These are phyloP conservation scores for Xerocomus amazonicus DNA, from an alignment of 1,284 basidiomycete species.

Conservation along the genomic window DNA sequence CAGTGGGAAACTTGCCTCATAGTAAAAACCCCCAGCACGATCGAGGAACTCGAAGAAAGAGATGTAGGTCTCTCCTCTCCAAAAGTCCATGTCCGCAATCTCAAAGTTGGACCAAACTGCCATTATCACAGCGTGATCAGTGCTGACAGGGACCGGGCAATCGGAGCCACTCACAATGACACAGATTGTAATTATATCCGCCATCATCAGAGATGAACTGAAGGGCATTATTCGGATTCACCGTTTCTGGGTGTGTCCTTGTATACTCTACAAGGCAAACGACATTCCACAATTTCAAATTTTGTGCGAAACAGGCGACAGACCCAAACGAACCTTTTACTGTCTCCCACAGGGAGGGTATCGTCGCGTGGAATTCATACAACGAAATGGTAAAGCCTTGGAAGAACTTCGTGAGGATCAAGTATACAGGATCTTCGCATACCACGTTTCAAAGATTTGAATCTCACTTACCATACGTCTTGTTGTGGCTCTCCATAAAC, in stretches of 20 bases:
- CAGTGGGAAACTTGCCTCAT: conserved; percentile 51
- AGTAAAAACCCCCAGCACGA: conserved; percentile 77
- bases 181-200: conserved; percentile 70
- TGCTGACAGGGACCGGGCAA: not conserved
- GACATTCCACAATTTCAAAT: not conserved
- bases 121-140: not conserved
- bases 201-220: conserved; percentile 70
- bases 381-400: conserved; percentile 76
- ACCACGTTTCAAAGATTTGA: not conserved
- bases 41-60: conserved; percentile 81
- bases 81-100: conserved; percentile 81
- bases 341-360: conserved; percentile 71
- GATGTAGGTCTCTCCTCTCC: conserved; percentile 73
- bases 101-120: conserved; percentile 84
- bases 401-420: not conserved
- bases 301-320: not conserved
- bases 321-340: conserved; percentile 52
- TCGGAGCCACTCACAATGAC: conserved; percentile 62
- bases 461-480: conserved; percentile 59
- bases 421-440: not conserved
- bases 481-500: conserved; percentile 73
- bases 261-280: conserved; percentile 43
- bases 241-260: conserved; percentile 55
- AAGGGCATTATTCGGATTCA: conserved; percentile 68
- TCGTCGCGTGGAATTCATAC: conserved; percentile 75